Conservation (phyloP, 2,329 filamentous ascomycete genomes). For the Camillea tinctor region DNA sequence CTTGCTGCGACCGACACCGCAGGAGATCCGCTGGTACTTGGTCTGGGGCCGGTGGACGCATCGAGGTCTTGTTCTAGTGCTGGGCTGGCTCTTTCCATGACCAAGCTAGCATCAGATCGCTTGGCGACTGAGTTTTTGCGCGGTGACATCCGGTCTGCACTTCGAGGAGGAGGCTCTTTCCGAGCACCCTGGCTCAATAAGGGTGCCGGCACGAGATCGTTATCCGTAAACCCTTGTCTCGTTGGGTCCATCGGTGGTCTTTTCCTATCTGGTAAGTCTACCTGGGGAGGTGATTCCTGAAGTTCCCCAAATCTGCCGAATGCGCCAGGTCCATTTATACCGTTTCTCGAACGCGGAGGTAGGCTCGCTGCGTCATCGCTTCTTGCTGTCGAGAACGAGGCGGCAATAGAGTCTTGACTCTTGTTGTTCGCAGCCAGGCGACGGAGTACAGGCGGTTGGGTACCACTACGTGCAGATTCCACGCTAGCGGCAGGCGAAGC, state of each 20-base stretch:
- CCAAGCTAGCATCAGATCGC: conserved; percentile 32
- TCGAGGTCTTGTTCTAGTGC: conserved; percentile 16
- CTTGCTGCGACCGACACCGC: conserved; percentile 22
- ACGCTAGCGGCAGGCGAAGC: conserved; percentile 52
- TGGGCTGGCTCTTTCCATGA: conserved; percentile 33
- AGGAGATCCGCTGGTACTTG: conserved; percentile 17
- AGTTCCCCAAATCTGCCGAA: conserved; percentile 40
- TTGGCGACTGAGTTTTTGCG: conserved; percentile 43
- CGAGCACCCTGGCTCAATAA: conserved; percentile 51
- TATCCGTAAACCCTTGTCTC: conserved; percentile 45
- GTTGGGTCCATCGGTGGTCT: conserved; percentile 65
- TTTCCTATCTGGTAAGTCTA: conserved; percentile 60
- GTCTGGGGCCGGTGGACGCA: conserved; percentile 5
- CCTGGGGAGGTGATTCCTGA: conserved; percentile 35
- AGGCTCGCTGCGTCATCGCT: conserved; percentile 53
- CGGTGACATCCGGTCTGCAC: conserved; percentile 47
- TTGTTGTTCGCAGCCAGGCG: conserved; percentile 51
- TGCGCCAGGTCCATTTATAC: conserved; percentile 40
- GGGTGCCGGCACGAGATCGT: conserved; percentile 57
- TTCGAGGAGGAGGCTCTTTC: conserved; percentile 52
- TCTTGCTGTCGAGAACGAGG: conserved; percentile 43
- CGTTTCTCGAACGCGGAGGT: conserved; percentile 54
- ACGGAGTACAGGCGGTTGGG: conserved; percentile 42
- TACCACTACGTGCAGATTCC: conserved; percentile 45
- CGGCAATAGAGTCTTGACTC: conserved; percentile 57